Evolutionary conservation across 805 yeast species (phyloP).

Genomic region (Ogataea paraovalis): DNA sequence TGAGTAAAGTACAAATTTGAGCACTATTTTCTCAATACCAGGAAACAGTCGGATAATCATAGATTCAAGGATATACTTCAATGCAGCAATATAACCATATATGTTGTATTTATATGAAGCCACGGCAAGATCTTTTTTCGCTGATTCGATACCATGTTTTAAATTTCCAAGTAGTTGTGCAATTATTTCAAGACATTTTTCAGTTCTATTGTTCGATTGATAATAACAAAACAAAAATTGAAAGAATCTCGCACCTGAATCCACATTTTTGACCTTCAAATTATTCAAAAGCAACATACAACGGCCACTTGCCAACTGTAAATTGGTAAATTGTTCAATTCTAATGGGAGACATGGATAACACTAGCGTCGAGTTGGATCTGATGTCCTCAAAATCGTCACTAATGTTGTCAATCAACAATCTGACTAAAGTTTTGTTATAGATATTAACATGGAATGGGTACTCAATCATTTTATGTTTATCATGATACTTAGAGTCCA

Average conservation of each 20-base stretch:
- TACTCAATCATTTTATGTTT: slow-evolving; percentile 41
- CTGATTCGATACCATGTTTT: slow-evolving; percentile 30
- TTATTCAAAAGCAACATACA: slow-evolving; percentile 32
- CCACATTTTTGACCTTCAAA: slow-evolving; percentile 61
- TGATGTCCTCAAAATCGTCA: slow-evolving; percentile 74
- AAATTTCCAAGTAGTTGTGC: slow-evolving; percentile 32
- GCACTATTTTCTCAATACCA: slow-evolving; percentile 3
- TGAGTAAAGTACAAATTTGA: slow-evolving; percentile 8
- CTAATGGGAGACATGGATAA: slow-evolving; percentile 42
- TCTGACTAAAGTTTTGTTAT: slow-evolving; percentile 36
- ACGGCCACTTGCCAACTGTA: slow-evolving; percentile 19
- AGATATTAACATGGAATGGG: slow-evolving; percentile 46
- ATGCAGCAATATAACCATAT: slow-evolving; percentile 68
- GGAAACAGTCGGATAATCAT: slow-evolving; percentile 13
- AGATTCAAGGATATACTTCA: slow-evolving; percentile 36
- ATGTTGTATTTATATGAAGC: slow-evolving; percentile 50
- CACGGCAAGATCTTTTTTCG: slow-evolving; percentile 32
- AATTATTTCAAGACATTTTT: slow-evolving; percentile 26
- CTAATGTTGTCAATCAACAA: slow-evolving; percentile 57
- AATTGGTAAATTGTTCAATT: slow-evolving; percentile 19
- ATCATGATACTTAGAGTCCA: slow-evolving; percentile 35
- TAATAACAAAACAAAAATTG: slow-evolving; percentile 44
- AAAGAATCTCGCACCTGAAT: slow-evolving; percentile 71
- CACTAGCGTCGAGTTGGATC: slow-evolving; percentile 46
- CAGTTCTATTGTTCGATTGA: slow-evolving; percentile 16